phyloP scores from a whole-genome alignment of 1,284 basidiomycete genomes.

The Chondrostereum purpureum region DNA sequence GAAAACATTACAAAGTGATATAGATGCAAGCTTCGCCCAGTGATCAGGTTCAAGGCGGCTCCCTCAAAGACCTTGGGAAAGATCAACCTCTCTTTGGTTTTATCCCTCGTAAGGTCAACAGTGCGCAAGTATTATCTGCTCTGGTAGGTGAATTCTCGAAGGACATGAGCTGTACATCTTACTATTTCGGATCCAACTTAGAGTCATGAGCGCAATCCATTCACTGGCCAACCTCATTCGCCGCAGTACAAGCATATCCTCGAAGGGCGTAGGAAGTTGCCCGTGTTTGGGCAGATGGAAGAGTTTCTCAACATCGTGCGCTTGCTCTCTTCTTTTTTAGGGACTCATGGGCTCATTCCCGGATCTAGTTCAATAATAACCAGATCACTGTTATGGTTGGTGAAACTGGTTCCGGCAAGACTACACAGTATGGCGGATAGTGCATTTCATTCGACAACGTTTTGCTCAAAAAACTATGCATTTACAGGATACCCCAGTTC shows the following conservation, averaged over 20 bases:
- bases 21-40: no score
- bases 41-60: slow-evolving; percentile 27
- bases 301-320: slow-evolving; percentile 79
- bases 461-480: slow-evolving; percentile 19
- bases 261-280: slow-evolving; percentile 79
- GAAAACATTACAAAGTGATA: no score
- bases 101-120: slow-evolving; percentile 71
- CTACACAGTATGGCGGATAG: slow-evolving; percentile 87
- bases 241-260: slow-evolving; percentile 85
- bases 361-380: slow-evolving; percentile 67
- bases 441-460: slow-evolving; percentile 8
- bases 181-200: slow-evolving; percentile 32
- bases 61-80: slow-evolving; percentile 21
- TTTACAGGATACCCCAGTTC: slow-evolving; percentile 84
- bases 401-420: slow-evolving; percentile 98
- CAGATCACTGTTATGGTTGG: slow-evolving; percentile 96
- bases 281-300: slow-evolving; percentile 91
- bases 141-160: slow-evolving; percentile 44
- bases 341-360: not conserved
- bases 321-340: slow-evolving; percentile 1
- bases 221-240: slow-evolving; percentile 76
- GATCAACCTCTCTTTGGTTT: slow-evolving; percentile 72
- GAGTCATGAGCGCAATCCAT: slow-evolving; percentile 86
- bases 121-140: slow-evolving; percentile 64
- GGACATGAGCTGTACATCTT: slow-evolving; percentile 1